phyloP scores from a whole-genome alignment of 2,329 filamentous ascomycete genomes.

The Aspergillus melleus region DNA sequence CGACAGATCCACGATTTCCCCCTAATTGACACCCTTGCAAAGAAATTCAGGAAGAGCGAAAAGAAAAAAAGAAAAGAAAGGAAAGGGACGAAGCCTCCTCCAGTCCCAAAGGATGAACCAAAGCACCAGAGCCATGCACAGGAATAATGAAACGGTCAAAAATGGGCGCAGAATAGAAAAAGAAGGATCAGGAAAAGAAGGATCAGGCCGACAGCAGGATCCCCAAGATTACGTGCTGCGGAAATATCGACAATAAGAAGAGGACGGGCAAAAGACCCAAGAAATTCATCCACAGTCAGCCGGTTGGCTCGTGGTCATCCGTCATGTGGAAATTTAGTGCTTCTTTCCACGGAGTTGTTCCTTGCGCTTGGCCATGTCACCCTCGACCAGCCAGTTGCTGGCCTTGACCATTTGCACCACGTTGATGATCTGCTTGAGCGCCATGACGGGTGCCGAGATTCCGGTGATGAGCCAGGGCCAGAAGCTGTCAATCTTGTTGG shows the following conservation, averaged over 20 bases:
- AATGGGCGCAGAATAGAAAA: not conserved
- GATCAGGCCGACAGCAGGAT: not conserved
- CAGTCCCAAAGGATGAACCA: slow-evolving; percentile 24
- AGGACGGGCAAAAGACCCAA: not conserved
- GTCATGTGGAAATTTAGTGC: slow-evolving; percentile 18
- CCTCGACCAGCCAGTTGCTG: slow-evolving; percentile 86
- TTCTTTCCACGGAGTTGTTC: slow-evolving; percentile 41
- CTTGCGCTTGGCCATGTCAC: slow-evolving; percentile 70
- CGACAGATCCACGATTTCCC: slow-evolving; percentile 15
- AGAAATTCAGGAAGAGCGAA: slow-evolving; percentile 15
- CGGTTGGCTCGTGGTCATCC: not conserved
- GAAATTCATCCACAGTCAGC: not conserved
- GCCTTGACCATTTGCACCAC: slow-evolving; percentile 92
- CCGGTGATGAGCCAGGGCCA: slow-evolving; percentile 78
- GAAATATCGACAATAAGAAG: slow-evolving; percentile 2
- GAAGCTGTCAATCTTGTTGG: slow-evolving; percentile 85
- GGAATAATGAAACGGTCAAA: slow-evolving; percentile 12
- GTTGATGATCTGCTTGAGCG: slow-evolving; percentile 90
- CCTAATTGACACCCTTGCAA: slow-evolving; percentile 12
- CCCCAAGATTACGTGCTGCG: not conserved
- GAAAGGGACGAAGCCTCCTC: slow-evolving; percentile 9
- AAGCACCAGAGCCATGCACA: slow-evolving; percentile 35
- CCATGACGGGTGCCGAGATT: slow-evolving; percentile 83
- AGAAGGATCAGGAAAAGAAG: not conserved
- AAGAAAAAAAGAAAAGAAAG: slow-evolving; percentile 14